Evolutionary conservation across 164 flowering plant species (phyloP).

Genomic region (Vitis riparia): DNA sequence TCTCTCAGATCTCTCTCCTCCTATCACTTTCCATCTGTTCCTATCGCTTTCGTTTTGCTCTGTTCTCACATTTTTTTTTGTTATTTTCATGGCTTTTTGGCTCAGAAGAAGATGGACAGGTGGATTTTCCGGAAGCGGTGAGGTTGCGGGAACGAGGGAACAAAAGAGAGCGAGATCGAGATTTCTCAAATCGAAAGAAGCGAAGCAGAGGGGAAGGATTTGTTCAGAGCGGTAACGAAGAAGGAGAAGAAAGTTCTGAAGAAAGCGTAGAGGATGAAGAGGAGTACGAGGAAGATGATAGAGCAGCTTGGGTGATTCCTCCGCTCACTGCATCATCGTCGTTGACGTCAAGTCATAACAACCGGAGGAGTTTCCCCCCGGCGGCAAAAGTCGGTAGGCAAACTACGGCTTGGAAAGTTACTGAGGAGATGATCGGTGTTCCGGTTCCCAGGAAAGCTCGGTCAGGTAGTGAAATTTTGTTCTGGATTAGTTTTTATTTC

Average conservation of each 20-base stretch:
- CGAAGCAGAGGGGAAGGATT: slow-evolving; percentile 17
- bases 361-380: slow-evolving; percentile 7
- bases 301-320: not conserved
- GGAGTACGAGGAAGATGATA: slow-evolving; percentile 21
- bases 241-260: slow-evolving; percentile 20
- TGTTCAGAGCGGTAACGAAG: not conserved
- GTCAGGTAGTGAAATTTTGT: slow-evolving; percentile 23
- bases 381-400: slow-evolving; percentile 2
- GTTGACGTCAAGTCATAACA: not conserved
- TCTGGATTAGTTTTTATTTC: too few species aligned
- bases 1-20: not conserved
- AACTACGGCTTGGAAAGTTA: slow-evolving; percentile 9
- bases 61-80: not conserved
- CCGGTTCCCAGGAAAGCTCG: slow-evolving; percentile 45
- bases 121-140: slow-evolving; percentile 21
- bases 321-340: not conserved
- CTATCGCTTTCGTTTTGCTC: too few species aligned
- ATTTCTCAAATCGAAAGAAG: slow-evolving; percentile 20
- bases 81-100: not conserved
- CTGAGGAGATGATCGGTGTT: slow-evolving; percentile 32
- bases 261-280: slow-evolving; percentile 19
- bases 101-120: slow-evolving; percentile 19
- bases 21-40: not conserved
- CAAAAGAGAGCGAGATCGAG: slow-evolving; percentile 24
- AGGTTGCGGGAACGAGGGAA: slow-evolving; percentile 15